Evolutionary conservation across 2,329 filamentous ascomycete species (phyloP), one percentile per base, ranked within the genome.

Genomic region (Periglandula ipomoeae): DNA sequence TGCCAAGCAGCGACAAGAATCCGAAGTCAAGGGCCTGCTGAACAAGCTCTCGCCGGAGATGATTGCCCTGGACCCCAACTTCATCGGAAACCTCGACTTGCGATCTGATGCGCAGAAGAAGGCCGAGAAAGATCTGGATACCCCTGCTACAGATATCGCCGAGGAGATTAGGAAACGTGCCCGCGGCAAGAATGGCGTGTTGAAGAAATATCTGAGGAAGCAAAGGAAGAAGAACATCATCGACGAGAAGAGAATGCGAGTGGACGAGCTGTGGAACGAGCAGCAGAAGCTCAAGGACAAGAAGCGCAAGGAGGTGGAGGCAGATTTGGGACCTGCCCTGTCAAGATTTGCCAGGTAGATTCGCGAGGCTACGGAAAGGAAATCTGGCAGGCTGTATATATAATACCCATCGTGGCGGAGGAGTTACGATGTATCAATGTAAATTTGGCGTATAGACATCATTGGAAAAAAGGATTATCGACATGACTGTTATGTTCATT

Each of bases 1-100:
- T 47, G 78, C 75, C 60, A 94, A 93, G 70, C 90, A 97, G 70
- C 81, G 93, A 59, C 90, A 94, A 67, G 93, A 98, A 68, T 78
- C 79, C 45, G 93, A 98, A 68, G 89, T 98, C 65, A 89, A 87
- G 72, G 75, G 79, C 11, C 75, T 98, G 55, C 80, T 98, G 58
- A 95, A 94, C 75, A 98, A 98, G 72, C 75, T 98, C 43, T 82
- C 90, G 60, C 91, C 93, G 3, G 91, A 95, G 62, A 98, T 97
- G 89, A 98, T 98, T 54, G 87, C 89, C 1, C 74, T 98, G 20
- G 85, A 98, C 63, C 91, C 93, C 57, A 86, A 93, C 66, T 94
- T 89, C 62, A 81, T 98, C 58, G 93, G 93, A 48, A 88, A 83
- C 57, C 75, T 98, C 27, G 90, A 98, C 63, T 73, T 89, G 50